phyloP scores from a whole-genome alignment of 331 rosid species.

The Arachis monticola region DNA sequence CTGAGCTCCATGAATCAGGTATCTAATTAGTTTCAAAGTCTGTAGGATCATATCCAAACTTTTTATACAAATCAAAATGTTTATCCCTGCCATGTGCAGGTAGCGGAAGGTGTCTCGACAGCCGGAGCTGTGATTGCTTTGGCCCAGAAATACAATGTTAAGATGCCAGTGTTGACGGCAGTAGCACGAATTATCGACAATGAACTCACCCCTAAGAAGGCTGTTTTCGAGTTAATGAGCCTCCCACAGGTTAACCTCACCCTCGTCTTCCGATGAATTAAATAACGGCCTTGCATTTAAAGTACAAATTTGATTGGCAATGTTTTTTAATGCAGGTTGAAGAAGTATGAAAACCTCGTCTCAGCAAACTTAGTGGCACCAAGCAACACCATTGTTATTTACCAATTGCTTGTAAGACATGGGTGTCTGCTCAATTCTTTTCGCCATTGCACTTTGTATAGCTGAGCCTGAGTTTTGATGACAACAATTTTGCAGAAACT shows the following conservation, averaged over 20 bases:
- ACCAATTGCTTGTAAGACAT: conserved; percentile 40
- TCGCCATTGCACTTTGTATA: conserved; percentile 40
- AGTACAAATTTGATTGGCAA: conserved; percentile 26
- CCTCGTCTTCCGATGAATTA: conserved; percentile 17
- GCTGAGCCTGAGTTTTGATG: conserved; percentile 40
- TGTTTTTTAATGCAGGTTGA: conserved; percentile 61
- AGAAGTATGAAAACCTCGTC: conserved; percentile 67
- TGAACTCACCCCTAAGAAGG: conserved; percentile 82
- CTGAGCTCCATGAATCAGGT: conserved; percentile 94
- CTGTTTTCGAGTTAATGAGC: conserved; percentile 87
- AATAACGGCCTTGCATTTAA: neutral
- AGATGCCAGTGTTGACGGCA: conserved; percentile 96
- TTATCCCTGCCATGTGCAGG: conserved; percentile 52
- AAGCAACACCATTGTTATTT: neutral
- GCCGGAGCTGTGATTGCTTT: conserved; percentile 95
- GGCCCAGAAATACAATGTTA: conserved; percentile 86
- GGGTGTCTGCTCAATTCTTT: conserved; percentile 29
- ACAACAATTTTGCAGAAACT: conserved; percentile 43
- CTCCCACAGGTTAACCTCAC: conserved; percentile 74
- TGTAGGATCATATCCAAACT: neutral
- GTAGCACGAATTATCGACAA: conserved; percentile 89
- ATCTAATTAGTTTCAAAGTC: conserved; percentile 3
- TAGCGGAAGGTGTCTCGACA: conserved; percentile 82
- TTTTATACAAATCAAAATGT: neutral
- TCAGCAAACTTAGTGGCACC: neutral